Base-by-base conservation (phyloP, 306 rosid species). In the Pterocarpus macrocarpus region DNA sequence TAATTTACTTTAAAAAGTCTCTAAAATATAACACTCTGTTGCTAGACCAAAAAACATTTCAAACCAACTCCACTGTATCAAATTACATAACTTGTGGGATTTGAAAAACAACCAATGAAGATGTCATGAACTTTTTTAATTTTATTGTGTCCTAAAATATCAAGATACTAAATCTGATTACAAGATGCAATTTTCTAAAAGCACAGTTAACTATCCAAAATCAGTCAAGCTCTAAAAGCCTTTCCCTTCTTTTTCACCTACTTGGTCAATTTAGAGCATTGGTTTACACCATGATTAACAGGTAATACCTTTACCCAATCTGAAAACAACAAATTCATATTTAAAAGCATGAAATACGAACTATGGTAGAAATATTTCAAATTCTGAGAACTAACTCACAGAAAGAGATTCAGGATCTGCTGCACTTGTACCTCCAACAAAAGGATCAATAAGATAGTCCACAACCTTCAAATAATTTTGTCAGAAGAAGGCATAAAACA, bases 321-420 rank as follows among this genome's bases (percentile, higher is more conserved):
- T 12, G 39, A 66, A 65, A 76, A 76, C 15, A 59, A 52, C 64
- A 64, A 76, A 55, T 30, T 69, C 63, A 44, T 64, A 16, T 28
- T 30, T 64, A 62, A 67, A 36, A 43, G 43, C 59, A 30, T 7
- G 73, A 44, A 83, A 72, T 28, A 77, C 34, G 30, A 53, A 44
- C 68, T 35, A 84, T 1, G 4, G 30, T 30, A 38, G 8, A 78
- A 73, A 43, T 47, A 57, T 61, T 70, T 62, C 32, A 86, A 80
- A 55, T 71, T 66, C 36, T 59, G 80, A 86, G 83, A 47, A 85
- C 67, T 81, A 88, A 79, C 99, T 93, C 72, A 93, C 99, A 74
- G 99, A 93, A 77, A 95, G 99, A 84, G 95, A 95, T 68, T 91
- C 94, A 10, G 99, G 97, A 87, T 89, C 97, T 43, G 92, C 91